These are phyloP conservation scores for Thelonectria blattea DNA, from an alignment of 2,329 filamentous ascomycete species.

Conservation along the genomic window DNA sequence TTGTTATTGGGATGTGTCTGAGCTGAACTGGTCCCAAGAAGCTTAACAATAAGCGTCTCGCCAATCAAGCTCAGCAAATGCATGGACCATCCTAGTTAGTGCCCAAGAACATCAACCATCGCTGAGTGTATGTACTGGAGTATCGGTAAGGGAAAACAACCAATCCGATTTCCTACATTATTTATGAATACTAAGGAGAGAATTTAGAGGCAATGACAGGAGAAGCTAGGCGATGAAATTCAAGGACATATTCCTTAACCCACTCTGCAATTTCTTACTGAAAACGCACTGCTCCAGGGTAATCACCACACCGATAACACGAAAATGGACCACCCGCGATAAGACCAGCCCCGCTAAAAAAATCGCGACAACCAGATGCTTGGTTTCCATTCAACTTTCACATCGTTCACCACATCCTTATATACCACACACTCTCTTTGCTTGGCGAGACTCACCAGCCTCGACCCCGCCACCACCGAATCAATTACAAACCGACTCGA, in stretches of 20 bases:
- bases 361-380: conserved; percentile 9
- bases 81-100: no score
- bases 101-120: no score
- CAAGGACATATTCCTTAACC: not conserved
- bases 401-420: conserved; percentile 2
- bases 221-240: no score
- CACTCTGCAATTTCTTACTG: no score
- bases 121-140: no score
- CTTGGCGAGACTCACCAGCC: not conserved
- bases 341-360: conserved; percentile 41
- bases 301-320: conserved; percentile 19
- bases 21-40: not conserved
- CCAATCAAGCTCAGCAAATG: no score
- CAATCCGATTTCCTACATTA: no score
- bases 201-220: no score
- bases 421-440: not conserved
- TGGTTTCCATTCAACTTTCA: conserved; percentile 1
- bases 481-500: conserved; percentile 43
- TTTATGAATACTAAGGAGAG: no score
- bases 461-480: not conserved
- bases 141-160: no score
- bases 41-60: not conserved
- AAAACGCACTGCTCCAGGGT: not conserved
- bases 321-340: conserved; percentile 23
- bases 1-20: no score